Percentiles rank a stretch among this genome's conserved stretches.
phyloP scores from a whole-genome alignment of 768 basidiomycete genomes.

The Ephemerocybe angulata region DNA sequence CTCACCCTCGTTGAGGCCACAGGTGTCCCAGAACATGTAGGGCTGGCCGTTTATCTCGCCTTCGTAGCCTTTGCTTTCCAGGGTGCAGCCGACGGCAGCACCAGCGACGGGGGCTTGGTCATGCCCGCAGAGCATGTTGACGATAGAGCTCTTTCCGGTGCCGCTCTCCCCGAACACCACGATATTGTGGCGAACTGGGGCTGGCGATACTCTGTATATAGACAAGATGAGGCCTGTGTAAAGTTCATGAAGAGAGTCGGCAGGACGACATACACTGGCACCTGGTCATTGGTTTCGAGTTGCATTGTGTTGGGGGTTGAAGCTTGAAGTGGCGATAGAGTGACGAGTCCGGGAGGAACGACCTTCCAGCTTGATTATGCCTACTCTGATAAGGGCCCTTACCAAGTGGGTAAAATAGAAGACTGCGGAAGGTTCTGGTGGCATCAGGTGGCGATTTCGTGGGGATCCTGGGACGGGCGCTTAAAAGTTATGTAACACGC shows the following conservation, averaged over 20 bases:
- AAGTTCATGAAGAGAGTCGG: not conserved
- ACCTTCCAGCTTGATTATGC: not conserved
- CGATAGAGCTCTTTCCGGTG: too few species aligned
- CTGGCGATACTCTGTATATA: not conserved
- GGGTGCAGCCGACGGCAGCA: constrained; percentile 32
- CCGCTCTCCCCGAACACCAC: too few species aligned
- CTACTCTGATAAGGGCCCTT: not conserved
- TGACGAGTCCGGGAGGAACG: not conserved
- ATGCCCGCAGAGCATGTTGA: constrained; percentile 28
- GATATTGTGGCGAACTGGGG: constrained; percentile 17
- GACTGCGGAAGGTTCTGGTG: not conserved
- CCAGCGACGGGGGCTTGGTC: constrained; percentile 27
- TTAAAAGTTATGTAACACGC: not conserved
- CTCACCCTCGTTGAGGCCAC: constrained; percentile 35
- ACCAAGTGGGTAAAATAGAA: not conserved
- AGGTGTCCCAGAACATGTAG: constrained; percentile 35
- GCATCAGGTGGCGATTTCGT: not conserved
- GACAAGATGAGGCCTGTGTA: not conserved
- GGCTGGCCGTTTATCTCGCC: constrained; percentile 19
- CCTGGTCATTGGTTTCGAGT: not conserved
- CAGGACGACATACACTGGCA: not conserved
- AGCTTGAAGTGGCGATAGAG: not conserved
- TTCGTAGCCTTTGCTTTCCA: constrained; percentile 23
- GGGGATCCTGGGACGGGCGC: not conserved
- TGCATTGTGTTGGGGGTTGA: not conserved